Base-by-base conservation (phyloP, 352 stramenopile species). In the Phytopythium aichiense region DNA sequence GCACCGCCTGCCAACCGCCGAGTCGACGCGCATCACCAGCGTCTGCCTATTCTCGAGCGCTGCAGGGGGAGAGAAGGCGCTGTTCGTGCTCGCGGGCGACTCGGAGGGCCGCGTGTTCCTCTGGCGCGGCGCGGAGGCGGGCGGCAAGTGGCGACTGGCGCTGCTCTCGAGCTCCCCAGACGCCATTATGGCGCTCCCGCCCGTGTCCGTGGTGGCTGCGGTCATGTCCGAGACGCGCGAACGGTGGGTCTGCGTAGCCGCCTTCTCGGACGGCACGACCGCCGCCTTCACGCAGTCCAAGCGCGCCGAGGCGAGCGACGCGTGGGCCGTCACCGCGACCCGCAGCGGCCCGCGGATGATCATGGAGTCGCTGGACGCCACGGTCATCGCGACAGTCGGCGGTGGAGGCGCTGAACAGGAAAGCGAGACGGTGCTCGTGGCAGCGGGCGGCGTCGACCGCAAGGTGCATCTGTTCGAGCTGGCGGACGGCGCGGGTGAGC, bases 381-480 rank as follows among this genome's bases (percentile, higher is more conserved):
- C 56, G 0, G 52, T 67, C 0, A 33, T 84, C 31, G 30, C 15
- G 0, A 35, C 53, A 9, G 4, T 5, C 33, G 20, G 13, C n/a
- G 16, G 31, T 4, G 12, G 15, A 23, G 48, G 61, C 18, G 18
- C 35, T 2, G 43, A 40, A 8, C 40, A 16, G 12, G 23, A 40
- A 15, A 23, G 60, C 7, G 56, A 75, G 42, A 74, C 65, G 30
- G 73, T 89, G 53, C 56, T 91, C 9, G 18, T 93, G 2, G 84
- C 82, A 2, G 69, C 78, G 2, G 84, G 82, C 15, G 82, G 84
- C n/a, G 81, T 93, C 35, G 82, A 93, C 48, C 61, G 66, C 55
- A 84, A 88, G 51, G 72, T 92, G 31, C 68, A 91, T 69, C 30
- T 93, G 22, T 83, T 85, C 45, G 79, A 88, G 50, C 43, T 92